A percentile compares a stretch with the other conserved stretches of the same genome.
Evolutionary conservation across 768 basidiomycete genomes (phyloP).

Genomic region (Neoboletus brunneissimus): DNA sequence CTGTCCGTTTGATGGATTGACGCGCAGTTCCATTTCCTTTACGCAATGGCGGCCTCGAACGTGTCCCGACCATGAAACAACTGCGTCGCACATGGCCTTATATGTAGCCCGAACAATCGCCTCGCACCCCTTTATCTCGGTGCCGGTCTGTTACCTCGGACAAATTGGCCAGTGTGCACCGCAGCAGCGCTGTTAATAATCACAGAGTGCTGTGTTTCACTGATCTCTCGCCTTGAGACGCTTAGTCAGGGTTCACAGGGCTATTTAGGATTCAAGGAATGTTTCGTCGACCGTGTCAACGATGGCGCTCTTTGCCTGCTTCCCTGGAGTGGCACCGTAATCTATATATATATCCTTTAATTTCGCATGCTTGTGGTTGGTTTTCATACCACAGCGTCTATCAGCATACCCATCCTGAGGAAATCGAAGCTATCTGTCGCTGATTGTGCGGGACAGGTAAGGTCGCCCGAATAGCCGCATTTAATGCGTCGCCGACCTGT

Average conservation of each 20-base stretch:
- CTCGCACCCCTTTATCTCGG: conserved; percentile 20
- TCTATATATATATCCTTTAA: conserved; percentile 10
- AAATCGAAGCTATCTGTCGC: conserved; percentile 18
- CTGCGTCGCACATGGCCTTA: conserved; percentile 6
- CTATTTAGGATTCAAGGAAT: conserved; percentile 5
- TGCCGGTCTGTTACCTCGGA: conserved; percentile 21
- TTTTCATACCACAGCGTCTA: conserved; percentile 13
- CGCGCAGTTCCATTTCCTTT: conserved; percentile 17
- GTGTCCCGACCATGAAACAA: conserved; percentile 2
- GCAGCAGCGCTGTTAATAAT: conserved; percentile 17
- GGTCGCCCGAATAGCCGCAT: conserved; percentile 11
- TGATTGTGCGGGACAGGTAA: conserved; percentile 19
- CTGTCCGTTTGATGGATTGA: conserved; percentile 18
- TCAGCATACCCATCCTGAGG: conserved; percentile 8
- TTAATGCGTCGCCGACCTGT: conserved; percentile 27
- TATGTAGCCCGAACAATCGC: neutral
- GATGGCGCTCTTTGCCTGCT: neutral
- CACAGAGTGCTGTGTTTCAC: conserved; percentile 12
- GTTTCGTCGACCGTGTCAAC: conserved; percentile 12
- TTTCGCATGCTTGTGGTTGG: conserved; percentile 9
- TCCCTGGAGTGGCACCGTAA: conserved; percentile 10
- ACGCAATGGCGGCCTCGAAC: conserved; percentile 16
- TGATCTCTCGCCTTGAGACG: conserved; percentile 9
- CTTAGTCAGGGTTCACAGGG: conserved; percentile 9
- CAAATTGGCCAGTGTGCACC: conserved; percentile 7